Evolutionary conservation across 306 rosid species (phyloP).

Genomic region (Castanospermum australe): DNA sequence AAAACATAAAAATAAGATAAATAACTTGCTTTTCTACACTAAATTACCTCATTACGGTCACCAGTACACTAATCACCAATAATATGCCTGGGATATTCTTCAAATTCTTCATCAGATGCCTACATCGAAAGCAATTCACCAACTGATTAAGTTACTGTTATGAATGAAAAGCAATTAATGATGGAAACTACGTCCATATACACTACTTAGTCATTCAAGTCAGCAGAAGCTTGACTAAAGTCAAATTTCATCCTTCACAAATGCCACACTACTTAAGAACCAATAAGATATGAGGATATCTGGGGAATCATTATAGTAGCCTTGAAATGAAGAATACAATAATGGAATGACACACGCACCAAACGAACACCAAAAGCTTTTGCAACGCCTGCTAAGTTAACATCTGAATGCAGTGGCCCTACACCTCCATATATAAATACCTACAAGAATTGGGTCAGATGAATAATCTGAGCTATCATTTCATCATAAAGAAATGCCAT

Average conservation of each 20-base stretch:
- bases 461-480: slow-evolving; percentile 19
- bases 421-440: slow-evolving; percentile 91
- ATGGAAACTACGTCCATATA: not conserved
- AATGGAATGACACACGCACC: slow-evolving; percentile 55
- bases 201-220: slow-evolving; percentile 4
- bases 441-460: slow-evolving; percentile 44
- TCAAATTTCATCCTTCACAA: not conserved
- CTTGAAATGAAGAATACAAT: not conserved
- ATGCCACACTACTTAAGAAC: not conserved
- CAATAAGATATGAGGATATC: slow-evolving; percentile 4
- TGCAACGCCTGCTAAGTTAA: slow-evolving; percentile 83
- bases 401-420: slow-evolving; percentile 94
- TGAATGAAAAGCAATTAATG: slow-evolving; percentile 19
- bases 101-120: slow-evolving; percentile 99
- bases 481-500: slow-evolving; percentile 18
- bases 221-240: slow-evolving; percentile 19
- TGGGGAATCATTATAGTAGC: not conserved
- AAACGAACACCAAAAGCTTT: slow-evolving; percentile 92
- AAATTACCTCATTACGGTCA: slow-evolving; percentile 79
- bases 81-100: slow-evolving; percentile 85
- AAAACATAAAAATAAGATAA: not conserved
- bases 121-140: slow-evolving; percentile 34
- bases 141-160: slow-evolving; percentile 10
- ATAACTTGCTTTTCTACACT: not conserved
- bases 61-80: slow-evolving; percentile 78